These are phyloP conservation scores for Carex cristatella DNA, from an alignment of 176 grass and related monocot genomes.

Conservation along the genomic window DNA sequence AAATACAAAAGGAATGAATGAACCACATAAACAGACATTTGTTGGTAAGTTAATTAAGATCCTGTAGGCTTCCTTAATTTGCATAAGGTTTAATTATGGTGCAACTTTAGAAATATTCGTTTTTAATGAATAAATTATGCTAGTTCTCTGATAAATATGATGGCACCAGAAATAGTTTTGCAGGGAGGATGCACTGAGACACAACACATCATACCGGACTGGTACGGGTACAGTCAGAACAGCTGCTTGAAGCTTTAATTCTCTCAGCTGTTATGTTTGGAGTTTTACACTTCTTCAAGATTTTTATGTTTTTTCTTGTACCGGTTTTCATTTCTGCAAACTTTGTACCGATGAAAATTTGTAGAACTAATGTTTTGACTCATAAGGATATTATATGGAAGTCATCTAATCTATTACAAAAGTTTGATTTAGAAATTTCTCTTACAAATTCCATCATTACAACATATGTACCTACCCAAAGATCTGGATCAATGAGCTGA, in stretches of 20 bases:
- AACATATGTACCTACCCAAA: not conserved
- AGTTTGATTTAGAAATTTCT: not conserved
- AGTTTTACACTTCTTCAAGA: too few species aligned
- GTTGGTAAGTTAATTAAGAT: not conserved
- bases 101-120: conserved; percentile 22
- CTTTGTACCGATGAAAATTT: conserved; percentile 26
- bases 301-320: too few species aligned
- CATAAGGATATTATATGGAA: not conserved
- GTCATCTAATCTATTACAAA: not conserved
- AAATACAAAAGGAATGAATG: not conserved
- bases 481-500: not conserved
- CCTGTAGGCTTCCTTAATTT: not conserved
- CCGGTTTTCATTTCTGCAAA: too few species aligned
- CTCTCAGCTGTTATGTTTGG: too few species aligned
- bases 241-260: too few species aligned
- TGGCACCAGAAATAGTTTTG: conserved; percentile 62
- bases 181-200: not conserved
- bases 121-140: conserved; percentile 51
- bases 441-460: not conserved
- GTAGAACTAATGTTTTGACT: conserved; percentile 25
- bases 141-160: conserved; percentile 89
- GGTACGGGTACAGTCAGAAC: too few species aligned
- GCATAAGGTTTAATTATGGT: not conserved
- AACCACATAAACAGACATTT: not conserved
- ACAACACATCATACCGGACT: too few species aligned